Evolutionary conservation across 768 basidiomycete species (phyloP).

Genomic region (Leucogyrophana mollusca): DNA sequence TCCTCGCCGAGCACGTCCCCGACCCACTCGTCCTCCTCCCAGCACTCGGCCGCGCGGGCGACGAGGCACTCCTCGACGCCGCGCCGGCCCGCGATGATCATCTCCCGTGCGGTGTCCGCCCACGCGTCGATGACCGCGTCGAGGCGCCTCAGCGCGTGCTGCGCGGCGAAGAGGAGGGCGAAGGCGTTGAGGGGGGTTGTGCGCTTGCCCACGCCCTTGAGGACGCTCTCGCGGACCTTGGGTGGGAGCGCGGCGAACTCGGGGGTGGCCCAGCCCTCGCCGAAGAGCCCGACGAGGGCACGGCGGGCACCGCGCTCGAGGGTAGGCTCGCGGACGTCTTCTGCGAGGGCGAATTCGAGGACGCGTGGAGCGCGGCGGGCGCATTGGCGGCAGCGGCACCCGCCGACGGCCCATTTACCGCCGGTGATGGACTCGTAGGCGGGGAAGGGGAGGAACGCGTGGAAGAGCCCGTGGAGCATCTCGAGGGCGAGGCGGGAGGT

Average conservation of each 20-base stretch:
- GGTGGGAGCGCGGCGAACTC: conserved; percentile 75
- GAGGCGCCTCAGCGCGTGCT: conserved; percentile 58
- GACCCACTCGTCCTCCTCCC: conserved; percentile 70
- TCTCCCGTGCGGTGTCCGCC: conserved; percentile 44
- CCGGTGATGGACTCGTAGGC: conserved; percentile 74
- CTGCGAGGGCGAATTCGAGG: conserved; percentile 73
- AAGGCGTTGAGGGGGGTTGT: conserved; percentile 70
- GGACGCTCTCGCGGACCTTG: conserved; percentile 61
- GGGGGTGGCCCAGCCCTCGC: conserved; percentile 82
- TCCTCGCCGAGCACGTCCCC: conserved; percentile 74
- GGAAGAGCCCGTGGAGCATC: conserved; percentile 88
- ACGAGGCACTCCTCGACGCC: conserved; percentile 62
- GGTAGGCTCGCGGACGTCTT: conserved; percentile 73
- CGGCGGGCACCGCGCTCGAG: conserved; percentile 72
- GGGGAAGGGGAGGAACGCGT: conserved; percentile 76
- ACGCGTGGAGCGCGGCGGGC: conserved; percentile 77
- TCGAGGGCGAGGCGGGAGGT: conserved; percentile 83
- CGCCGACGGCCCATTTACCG: conserved; percentile 80
- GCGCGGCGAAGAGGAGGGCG: conserved; percentile 63
- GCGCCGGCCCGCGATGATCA: conserved; percentile 64
- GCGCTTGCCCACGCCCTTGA: conserved; percentile 72
- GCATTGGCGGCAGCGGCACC: conserved; percentile 84
- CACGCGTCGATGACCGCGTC: conserved; percentile 54
- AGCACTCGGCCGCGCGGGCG: conserved; percentile 58
- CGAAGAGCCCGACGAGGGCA: conserved; percentile 81